Evolutionary conservation across 2,329 filamentous ascomycete species (phyloP), one percentile per base, ranked within the genome.

Genomic region (Pezicula neosporulosa): DNA sequence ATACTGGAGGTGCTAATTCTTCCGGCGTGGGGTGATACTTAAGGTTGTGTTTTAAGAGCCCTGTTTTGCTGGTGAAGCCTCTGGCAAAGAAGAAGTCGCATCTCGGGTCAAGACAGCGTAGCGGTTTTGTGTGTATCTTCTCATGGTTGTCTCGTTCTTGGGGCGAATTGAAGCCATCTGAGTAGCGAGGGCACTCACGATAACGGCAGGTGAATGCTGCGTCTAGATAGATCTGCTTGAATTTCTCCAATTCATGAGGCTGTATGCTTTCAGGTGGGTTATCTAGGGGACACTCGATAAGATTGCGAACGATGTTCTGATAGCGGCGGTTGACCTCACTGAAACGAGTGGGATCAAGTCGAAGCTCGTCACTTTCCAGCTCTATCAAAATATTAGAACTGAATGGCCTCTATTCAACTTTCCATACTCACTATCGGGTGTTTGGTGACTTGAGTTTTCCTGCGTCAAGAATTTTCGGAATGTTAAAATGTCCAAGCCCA

Each of bases 191-290:
- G 27, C 54, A 56, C 18, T 53, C 38, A n/a, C 45, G 48, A 36
- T 51, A 51, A 7, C 51, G 48, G 47, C 54, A 56, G 7, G 51
- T 47, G 36, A 56, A 56, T 4, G 54, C 50, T 15, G 54, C 48
- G 16, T 49, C 44, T 3, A 41, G 6, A 19, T 53, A 53, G 19
- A 52, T 49, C 16, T 46, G 15, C 33, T 45, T 48, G 43, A 56
- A 56, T 33, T 43, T 44, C 5, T 46, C 18, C 3, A 56, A 33
- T 10, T 48, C 46, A 16, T 39, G 12, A 4, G 24, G 21, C 10
- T 45, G 9, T 3, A 36, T 33, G 21, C 51, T 45, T 39, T 16
- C 15, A 18, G 48, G 50, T 9, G 43, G 27, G 30, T 19, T 39
- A 28, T 49, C 28, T 2, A 16, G 4, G 3, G 35, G 28, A 33